Evolutionary conservation across 2,329 filamentous ascomycete species (phyloP).

Genomic region (Fusarium sambucinum): DNA sequence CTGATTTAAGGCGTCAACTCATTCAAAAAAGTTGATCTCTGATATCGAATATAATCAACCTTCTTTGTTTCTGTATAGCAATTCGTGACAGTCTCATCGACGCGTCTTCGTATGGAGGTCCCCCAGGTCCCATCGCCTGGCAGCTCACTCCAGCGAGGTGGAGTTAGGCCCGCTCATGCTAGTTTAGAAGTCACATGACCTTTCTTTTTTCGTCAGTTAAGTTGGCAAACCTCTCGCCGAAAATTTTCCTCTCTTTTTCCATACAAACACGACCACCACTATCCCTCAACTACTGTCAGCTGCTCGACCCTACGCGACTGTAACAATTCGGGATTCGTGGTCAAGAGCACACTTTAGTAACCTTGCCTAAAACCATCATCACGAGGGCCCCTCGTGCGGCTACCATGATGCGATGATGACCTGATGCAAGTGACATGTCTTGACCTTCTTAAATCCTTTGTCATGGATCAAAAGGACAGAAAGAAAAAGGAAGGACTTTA

Average conservation of each 20-base stretch:
- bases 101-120: conserved; percentile 1
- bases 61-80: background rate
- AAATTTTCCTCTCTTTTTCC: conserved; percentile 49
- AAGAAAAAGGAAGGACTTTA: background rate
- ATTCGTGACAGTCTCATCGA: background rate
- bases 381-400: conserved; percentile 74
- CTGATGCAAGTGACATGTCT: conserved; percentile 71
- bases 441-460: conserved; percentile 14
- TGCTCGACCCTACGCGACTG: conserved; percentile 57
- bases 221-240: conserved; percentile 19
- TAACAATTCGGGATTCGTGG: conserved; percentile 64
- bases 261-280: conserved; percentile 60
- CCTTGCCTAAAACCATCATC: conserved; percentile 77
- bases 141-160: background rate
- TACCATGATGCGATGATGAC: conserved; percentile 77
- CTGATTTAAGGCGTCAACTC: background rate
- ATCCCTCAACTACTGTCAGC: conserved; percentile 57
- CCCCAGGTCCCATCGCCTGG: background rate
- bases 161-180: background rate
- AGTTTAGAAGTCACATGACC: conserved; percentile 42
- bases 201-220: conserved; percentile 21
- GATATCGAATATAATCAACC: background rate
- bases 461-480: conserved; percentile 14
- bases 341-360: conserved; percentile 67
- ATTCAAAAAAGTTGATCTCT: background rate